A percentile compares a stretch with the other conserved stretches of the same genome.
phyloP scores from a whole-genome alignment of 805 yeast genomes.

The Cyberlindnera mississippiensis region DNA sequence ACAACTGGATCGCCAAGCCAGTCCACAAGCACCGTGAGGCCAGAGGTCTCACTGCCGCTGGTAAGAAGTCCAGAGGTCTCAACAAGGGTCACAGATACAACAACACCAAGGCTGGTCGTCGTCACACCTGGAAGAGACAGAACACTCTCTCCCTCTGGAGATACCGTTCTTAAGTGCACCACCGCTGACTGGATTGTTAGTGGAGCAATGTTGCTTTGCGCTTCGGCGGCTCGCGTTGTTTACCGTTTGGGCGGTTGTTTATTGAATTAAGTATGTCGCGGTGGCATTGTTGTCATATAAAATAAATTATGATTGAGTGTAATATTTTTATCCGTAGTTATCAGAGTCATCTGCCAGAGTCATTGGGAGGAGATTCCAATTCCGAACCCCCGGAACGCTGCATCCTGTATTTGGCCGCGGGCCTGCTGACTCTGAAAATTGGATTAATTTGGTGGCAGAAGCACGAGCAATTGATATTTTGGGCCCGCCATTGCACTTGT shows the following conservation, averaged over 20 bases:
- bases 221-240: background rate
- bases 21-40: constrained; percentile 99
- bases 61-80: constrained; percentile 99
- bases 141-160: constrained; percentile 99
- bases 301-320: background rate
- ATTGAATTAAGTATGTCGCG: background rate
- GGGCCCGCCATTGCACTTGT: background rate
- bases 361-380: background rate
- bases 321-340: background rate
- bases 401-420: background rate
- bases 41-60: constrained; percentile 97
- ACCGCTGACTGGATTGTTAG: constrained; percentile 1
- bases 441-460: constrained; percentile 13
- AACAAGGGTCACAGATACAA: constrained; percentile 99
- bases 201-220: constrained; percentile 1
- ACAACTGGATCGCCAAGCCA: constrained; percentile 99
- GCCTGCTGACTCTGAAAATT: constrained; percentile 12
- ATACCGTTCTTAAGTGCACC: constrained; percentile 58
- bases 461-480: constrained; percentile 4
- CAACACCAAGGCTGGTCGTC: constrained; percentile 98
- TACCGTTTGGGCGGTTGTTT: background rate
- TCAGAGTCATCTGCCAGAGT: background rate
- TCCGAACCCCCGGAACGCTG: constrained; percentile 4
- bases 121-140: constrained; percentile 99
- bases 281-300: background rate